These are phyloP conservation scores for Jatropha podagrica DNA, from an alignment of 441 rosid species.

Conservation along the genomic window DNA sequence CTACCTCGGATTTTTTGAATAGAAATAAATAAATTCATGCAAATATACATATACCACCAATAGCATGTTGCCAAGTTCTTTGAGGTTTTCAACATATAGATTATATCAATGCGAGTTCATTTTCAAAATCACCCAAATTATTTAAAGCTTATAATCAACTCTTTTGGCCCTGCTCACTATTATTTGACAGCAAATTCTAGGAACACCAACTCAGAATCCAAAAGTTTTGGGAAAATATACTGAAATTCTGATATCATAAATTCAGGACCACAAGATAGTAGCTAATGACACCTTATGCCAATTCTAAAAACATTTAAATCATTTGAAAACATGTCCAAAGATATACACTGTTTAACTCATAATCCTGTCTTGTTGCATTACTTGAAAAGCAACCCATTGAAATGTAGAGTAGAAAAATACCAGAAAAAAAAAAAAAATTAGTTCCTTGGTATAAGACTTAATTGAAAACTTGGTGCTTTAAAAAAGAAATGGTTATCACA, in stretches of 20 bases:
- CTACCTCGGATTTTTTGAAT: not conserved
- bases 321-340: not conserved
- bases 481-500: not conserved
- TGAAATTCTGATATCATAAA: not conserved
- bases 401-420: not conserved
- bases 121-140: not conserved
- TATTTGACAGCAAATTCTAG: not conserved
- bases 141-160: conserved; percentile 1
- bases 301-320: not conserved
- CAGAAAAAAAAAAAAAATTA: not conserved
- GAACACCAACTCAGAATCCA: not conserved
- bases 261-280: not conserved
- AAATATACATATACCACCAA: not conserved
- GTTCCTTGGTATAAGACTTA: not conserved
- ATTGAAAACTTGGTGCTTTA: not conserved
- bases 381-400: not conserved
- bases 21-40: not conserved
- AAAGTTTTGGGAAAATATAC: not conserved
- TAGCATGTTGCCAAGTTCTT: not conserved
- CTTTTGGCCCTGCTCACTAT: not conserved
- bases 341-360: not conserved
- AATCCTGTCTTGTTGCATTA: not conserved
- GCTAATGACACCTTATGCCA: not conserved
- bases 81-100: not conserved
- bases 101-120: not conserved